phyloP scores from a whole-genome alignment of 2,329 filamentous ascomycete species.

The Hysterium pulicare region DNA sequence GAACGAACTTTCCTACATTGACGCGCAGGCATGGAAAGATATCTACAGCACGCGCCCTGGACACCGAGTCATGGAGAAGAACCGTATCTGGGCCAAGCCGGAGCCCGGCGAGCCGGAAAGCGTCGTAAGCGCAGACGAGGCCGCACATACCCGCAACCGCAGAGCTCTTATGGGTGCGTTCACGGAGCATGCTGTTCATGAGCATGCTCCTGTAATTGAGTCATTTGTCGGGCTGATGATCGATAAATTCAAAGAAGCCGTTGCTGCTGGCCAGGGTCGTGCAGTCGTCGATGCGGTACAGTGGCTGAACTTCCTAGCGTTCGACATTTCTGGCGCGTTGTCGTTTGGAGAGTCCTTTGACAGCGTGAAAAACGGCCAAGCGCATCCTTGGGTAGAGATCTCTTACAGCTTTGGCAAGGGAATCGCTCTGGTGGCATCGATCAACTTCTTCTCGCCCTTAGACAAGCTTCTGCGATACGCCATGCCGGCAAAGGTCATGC shows the following conservation, averaged over 20 bases:
- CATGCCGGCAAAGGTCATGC: not conserved
- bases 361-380: not conserved
- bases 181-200: constrained; percentile 30
- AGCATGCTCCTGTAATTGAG: constrained; percentile 31
- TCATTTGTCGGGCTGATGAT: constrained; percentile 13
- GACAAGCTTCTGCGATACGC: not conserved
- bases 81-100: constrained; percentile 14
- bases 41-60: constrained; percentile 17
- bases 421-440: not conserved
- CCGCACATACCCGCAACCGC: constrained; percentile 25
- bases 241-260: not conserved
- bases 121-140: constrained; percentile 16
- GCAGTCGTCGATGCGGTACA: not conserved
- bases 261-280: not conserved
- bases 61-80: constrained; percentile 27
- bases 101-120: constrained; percentile 5
- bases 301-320: not conserved
- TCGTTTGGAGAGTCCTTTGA: not conserved
- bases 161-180: constrained; percentile 33
- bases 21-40: constrained; percentile 13
- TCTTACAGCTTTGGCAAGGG: not conserved
- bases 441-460: not conserved
- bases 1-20: constrained; percentile 14
- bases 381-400: not conserved
- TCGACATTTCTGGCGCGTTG: not conserved